Evolutionary conservation across 1,139 yeast genomes (phyloP), one percentile per base, ranked within the genome.

Genomic region (Candida pseudoviswanathii): DNA sequence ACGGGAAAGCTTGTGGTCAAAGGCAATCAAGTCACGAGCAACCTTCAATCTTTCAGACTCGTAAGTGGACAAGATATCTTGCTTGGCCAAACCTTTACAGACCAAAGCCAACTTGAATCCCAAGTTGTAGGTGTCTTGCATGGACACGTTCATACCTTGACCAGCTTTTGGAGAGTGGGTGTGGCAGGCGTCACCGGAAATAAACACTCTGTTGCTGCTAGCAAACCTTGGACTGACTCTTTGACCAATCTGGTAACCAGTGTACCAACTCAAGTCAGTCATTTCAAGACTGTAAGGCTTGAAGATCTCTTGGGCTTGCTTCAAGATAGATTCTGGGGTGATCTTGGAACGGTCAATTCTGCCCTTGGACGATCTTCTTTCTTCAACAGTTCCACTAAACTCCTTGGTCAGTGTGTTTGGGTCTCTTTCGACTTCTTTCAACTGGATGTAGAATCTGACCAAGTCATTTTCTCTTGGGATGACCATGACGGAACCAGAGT

Each of bases 91-190:
- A 6, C 71, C 68, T 48, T 65, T 66, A 41, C 64, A 51, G n/a
- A 65, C 71, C 39, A 57, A 56, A 2, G 69, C 68, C 16, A 70
- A 47, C 51, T 69, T 69, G 71, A 73, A 69, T n/a, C 64, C 70
- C 37, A 70, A 57, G 49, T 69, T 69, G 54, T 57, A 68, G 11
- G 70, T 64, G 47, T 69, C 74, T 45, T 49, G 52, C 54, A 51
- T 51, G 22, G 54, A 51, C 30, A 63, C 68, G 48, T 70, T 69
- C 73, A 68, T 67, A 36, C 74, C 74, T 52, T 69, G 74, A 32
- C 71, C 73, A 36, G 74, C 73, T 52, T 68, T 67, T 26, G 73
- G 73, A 25, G 72, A 66, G 50, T 68, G 72, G 4, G 73, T 67
- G 53, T 68, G 73, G 45, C 71, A 64, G n/a, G 73, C 73, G 52